Evolutionary conservation across 441 rosid genomes (phyloP), one percentile per base, ranked within the genome.

Genomic region (Iberis amara): DNA sequence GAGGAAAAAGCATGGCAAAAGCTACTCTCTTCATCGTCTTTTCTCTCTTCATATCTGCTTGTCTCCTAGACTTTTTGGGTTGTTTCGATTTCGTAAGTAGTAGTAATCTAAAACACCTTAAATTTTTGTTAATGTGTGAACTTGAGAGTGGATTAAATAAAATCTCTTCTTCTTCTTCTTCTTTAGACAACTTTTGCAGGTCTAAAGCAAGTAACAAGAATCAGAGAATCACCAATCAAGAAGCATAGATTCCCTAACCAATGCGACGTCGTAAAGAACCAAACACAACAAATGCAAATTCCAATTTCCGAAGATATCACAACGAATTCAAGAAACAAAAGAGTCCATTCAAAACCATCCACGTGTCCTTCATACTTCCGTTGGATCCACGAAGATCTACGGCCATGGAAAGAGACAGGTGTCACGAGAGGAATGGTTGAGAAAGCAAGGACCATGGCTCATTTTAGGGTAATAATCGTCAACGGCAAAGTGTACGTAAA

Each of bases 381-480:
- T 18, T 81, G 81, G 87, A 78, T 81, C 42, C 80, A 74, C 26
- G 76, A 81, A 47, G 87, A 78, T 68, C 71, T 81, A 4, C 64
- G 62, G 76, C 80, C 70, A 3, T 81, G 87, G 87, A 68, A 56
- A 59, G 64, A 45, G 11, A 64, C 61, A 2, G 76, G 87, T 36
- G 70, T 81, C 49, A 78, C 78, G 0, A 56, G 71, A 50, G 78
- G 75, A 23, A 74, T 78, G 77, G 8, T 81, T 8, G 68, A 76
- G 52, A 42, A 61, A 45, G 75, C 74, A 3, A 53, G 62, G 8
- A 67, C 7, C 8, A 57, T 53, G 1, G 78, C 83, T 0, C 64
- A 70, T 47, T 72, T 81, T 44, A 70, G 79, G 56, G 62, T 81
- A 0, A 66, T 73, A 39, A 59, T 81, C 27, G 27, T 76, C 3